Base-by-base conservation (phyloP, 345 rosid species). In the Eutrema japonicum region DNA sequence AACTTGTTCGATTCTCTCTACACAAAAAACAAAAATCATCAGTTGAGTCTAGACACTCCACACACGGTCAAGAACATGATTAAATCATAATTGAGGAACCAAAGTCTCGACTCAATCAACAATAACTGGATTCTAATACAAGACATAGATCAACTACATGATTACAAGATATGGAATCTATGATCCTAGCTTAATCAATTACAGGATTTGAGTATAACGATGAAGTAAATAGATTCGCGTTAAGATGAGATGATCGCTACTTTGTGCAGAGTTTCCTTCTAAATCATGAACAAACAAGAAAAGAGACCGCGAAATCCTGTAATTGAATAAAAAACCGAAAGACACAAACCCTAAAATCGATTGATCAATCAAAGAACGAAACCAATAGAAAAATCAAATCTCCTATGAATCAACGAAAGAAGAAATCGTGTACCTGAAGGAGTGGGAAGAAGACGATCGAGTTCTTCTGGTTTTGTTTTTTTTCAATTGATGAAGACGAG, bases 351-450 rank as follows among this genome's bases (percentile, higher is more conserved):
- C 46, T 38, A 5, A 22, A 22, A 54, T 27, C 72, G 3, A 11
- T 7, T 26, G 4, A 36, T 6, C 38, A 36, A 36, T 36, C 43
- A 41, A 10, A 45, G 26, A 66, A 27, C 57, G 32, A 18, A 8
- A 36, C 4, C 5, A 56, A 7, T 38, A 12, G 4, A 46, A 11
- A 46, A 10, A 70, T 35, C 12, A 37, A 13, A 66, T 1, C 26
- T 5, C 0, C 13, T 4, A 47, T 2, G 32, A 55, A 57, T 13
- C 18, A 12, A 4, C 43, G 7, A 22, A 16, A 4, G 43, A 53
- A 2, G 16, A 30, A n/a, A 70, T 18, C 38, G 66, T 22, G 66
- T 7, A 77, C 80, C 80, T 70, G 80, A 70, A 70, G 70, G 18
- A 27, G 53, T 51, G 18, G 6, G 18, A 26, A 57, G 58, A 18